Conservation (phyloP, 495 filamentous ascomycete species). For the Schizothecium vesticola region DNA sequence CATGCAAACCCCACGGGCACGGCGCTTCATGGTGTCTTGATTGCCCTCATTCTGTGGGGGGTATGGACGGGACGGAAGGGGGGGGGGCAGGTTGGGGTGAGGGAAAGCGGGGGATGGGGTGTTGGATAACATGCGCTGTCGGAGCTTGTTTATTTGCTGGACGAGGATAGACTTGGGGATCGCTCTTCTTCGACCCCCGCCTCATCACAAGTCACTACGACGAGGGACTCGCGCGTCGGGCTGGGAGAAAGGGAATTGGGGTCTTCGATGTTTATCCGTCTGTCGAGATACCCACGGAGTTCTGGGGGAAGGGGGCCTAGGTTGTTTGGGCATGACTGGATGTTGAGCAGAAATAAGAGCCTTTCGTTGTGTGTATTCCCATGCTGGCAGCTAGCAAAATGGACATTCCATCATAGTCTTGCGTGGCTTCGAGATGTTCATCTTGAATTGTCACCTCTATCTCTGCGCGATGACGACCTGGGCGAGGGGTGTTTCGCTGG, state of each 20-base stretch:
- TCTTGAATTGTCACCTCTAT: not conserved
- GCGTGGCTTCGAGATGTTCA: not conserved
- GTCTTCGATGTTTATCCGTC: not conserved
- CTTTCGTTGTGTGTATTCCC: not conserved
- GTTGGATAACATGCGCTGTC: no score
- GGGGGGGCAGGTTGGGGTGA: not conserved
- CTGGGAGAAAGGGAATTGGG: not conserved
- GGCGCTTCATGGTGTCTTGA: not conserved
- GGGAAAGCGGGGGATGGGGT: not conserved
- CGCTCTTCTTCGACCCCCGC: not conserved
- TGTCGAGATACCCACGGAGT: not conserved
- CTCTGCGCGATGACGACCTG: not conserved
- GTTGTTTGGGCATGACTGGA: not conserved
- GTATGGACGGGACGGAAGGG: not conserved
- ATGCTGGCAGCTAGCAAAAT: no score
- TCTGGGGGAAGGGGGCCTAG: not conserved
- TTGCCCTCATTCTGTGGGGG: not conserved
- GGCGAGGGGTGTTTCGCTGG: not conserved
- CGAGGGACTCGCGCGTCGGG: not conserved
- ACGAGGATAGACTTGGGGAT: not conserved
- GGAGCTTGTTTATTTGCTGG: not conserved
- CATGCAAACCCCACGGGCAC: not conserved
- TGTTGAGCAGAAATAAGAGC: not conserved
- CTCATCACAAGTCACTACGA: not conserved
- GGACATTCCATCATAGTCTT: no score